Evolutionary conservation across 2,329 filamentous ascomycete genomes (phyloP).

Genomic region (Diaporthe aspalathi): DNA sequence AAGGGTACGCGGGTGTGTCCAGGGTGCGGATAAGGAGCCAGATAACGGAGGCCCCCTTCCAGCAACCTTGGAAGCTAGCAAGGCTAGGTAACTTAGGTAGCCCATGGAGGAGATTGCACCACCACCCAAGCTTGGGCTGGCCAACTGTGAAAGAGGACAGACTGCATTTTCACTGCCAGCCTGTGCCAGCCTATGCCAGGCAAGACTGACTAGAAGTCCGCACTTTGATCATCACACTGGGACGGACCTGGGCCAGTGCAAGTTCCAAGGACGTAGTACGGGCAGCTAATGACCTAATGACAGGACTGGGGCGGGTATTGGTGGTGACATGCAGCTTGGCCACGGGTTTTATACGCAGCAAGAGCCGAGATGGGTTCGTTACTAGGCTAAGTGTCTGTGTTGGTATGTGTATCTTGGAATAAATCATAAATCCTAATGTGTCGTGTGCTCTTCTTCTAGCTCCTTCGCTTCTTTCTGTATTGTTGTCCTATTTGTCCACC

Average conservation of each 20-base stretch:
- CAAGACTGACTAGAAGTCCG: too few species aligned
- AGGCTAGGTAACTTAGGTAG: too few species aligned
- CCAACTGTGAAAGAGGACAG: constrained; percentile 11
- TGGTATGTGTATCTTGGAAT: background rate
- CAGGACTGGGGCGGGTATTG: background rate
- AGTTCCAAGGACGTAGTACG: constrained; percentile 19
- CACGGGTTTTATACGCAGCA: background rate
- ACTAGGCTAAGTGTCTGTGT: too few species aligned
- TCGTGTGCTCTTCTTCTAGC: background rate
- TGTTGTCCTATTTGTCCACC: background rate
- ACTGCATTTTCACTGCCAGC: background rate
- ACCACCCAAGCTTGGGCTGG: background rate
- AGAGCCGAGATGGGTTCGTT: background rate
- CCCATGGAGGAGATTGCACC: constrained; percentile 10
- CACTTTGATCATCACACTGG: background rate
- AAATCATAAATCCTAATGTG: too few species aligned
- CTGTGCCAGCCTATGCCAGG: too few species aligned
- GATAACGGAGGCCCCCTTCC: background rate
- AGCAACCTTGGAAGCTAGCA: too few species aligned
- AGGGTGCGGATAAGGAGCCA: constrained; percentile 2
- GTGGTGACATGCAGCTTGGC: background rate
- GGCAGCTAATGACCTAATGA: constrained; percentile 5
- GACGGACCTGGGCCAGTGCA: background rate
- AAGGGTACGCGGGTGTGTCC: too few species aligned
- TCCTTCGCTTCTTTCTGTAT: background rate